Base-by-base conservation (phyloP, 495 filamentous ascomycete species). In the Tuber melanosporum region DNA sequence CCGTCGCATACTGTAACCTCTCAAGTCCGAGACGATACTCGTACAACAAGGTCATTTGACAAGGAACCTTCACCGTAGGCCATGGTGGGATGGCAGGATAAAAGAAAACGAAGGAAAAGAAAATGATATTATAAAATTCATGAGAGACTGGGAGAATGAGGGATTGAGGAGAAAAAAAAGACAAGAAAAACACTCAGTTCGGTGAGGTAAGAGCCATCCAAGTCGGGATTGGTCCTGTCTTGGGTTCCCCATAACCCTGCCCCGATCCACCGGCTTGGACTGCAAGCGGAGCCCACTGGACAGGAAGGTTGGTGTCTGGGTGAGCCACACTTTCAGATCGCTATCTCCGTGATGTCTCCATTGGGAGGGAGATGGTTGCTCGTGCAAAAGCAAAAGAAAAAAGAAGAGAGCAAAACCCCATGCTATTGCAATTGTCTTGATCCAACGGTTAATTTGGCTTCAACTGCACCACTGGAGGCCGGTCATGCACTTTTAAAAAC, bases 241-340 rank as follows among this genome's bases (percentile, higher is more conserved):
- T 39, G 49, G 47, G 71, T 75, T 73, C 71, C 62, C 57, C 47
- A 32, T 69, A 73, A 80, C 73, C 78, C 78, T 79, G 78, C 70
- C 78, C 74, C 71, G 73, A 80, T 73, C 77, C 77, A 80, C 77
- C 71, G 62, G 77, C 39, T 79, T 80, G 78, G 78, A 79, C 79
- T 79, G 26, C 70, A 80, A 73, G 77, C 78, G 78, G 14, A 66
- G 57, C 36, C 57, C 57, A 66, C 14, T 75, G 76, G 78, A 74
- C 72, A 78, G 72, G 70, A 36, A 66, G 57, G 57, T 32, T 36
- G 7, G 26, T 66, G 73, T 80, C 73, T 44, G 71, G 71, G 74
- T 71, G 77, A 74, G 73, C 77, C 74, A 76, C 78, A 80, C 70
- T 66, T 62, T 73, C 26, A 52, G 70, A 77, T 74, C 76, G 57